phyloP scores from a whole-genome alignment of 352 stramenopile genomes.

The Pythium monospermum region DNA sequence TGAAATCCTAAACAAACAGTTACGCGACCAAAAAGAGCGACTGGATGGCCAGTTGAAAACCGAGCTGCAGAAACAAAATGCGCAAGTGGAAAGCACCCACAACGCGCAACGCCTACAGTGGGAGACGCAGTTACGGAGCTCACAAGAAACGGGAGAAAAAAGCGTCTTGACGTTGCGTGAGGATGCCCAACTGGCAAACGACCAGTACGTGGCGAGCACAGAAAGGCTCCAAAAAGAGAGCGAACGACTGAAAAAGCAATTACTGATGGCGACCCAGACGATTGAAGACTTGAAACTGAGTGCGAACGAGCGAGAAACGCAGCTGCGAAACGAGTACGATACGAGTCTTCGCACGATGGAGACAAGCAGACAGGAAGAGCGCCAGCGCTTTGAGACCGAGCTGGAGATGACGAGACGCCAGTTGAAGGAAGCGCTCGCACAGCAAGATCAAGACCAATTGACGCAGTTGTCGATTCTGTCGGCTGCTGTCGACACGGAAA shows the following conservation, averaged over 20 bases:
- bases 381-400: constrained; percentile 22
- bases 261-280: constrained; percentile 27
- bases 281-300: constrained; percentile 34
- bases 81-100: constrained; percentile 24
- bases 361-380: constrained; percentile 10
- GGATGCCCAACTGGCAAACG: constrained; percentile 39
- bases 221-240: constrained; percentile 46
- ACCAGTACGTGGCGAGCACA: constrained; percentile 50
- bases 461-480: constrained; percentile 51
- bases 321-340: constrained; percentile 25
- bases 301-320: constrained; percentile 28
- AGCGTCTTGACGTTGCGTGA: constrained; percentile 27
- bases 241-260: constrained; percentile 25
- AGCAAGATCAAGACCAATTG: constrained; percentile 64
- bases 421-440: constrained; percentile 44
- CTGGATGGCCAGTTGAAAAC: constrained; percentile 33
- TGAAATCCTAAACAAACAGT: constrained; percentile 54
- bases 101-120: constrained; percentile 26
- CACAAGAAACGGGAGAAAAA: constrained; percentile 28
- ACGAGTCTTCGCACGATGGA: neutral
- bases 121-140: constrained; percentile 19
- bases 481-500: constrained; percentile 38
- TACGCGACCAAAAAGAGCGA: constrained; percentile 35
- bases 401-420: constrained; percentile 34
- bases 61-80: constrained; percentile 21